A percentile compares a stretch with the other conserved stretches of the same genome.
phyloP scores from a whole-genome alignment of 139 green algal species.

The Bryopsis sp. region DNA sequence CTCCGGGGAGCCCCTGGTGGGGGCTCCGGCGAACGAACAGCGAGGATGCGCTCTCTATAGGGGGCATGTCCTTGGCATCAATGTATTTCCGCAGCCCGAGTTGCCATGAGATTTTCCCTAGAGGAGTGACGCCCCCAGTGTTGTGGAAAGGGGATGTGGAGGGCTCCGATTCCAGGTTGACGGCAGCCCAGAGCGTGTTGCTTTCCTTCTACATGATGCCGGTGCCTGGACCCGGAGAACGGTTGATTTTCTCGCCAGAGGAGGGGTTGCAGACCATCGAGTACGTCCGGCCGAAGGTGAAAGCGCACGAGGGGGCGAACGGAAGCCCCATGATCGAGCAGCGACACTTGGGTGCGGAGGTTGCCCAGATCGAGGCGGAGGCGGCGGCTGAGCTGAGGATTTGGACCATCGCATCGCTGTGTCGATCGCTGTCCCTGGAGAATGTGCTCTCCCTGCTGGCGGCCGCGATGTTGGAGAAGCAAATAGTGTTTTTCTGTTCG shows the following conservation, averaged over 20 bases:
- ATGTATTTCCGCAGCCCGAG: not conserved
- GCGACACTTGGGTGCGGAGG: no score
- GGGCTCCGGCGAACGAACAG: no score
- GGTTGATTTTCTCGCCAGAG: not conserved
- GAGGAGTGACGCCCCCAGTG: no score
- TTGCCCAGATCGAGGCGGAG: conserved; percentile 38
- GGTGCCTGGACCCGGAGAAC: not conserved
- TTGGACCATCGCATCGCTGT: conserved; percentile 68
- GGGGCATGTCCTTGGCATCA: not conserved
- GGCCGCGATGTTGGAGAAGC: conserved; percentile 72
- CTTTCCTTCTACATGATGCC: not conserved
- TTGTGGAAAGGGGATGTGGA: no score
- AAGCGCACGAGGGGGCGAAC: not conserved
- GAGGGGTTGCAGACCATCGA: conserved; percentile 5
- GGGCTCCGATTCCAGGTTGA: not conserved
- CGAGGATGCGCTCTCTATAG: not conserved
- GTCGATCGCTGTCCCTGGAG: conserved; percentile 62
- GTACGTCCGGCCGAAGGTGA: not conserved
- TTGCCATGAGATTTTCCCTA: no score
- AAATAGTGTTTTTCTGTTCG: conserved; percentile 83
- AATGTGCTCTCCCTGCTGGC: conserved; percentile 69
- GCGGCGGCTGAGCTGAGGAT: conserved; percentile 29
- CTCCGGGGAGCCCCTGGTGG: no score
- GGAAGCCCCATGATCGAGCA: no score
- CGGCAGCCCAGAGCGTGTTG: not conserved